phyloP scores from a whole-genome alignment of 2,329 filamentous ascomycete species.

The Trichophyton equinum region DNA sequence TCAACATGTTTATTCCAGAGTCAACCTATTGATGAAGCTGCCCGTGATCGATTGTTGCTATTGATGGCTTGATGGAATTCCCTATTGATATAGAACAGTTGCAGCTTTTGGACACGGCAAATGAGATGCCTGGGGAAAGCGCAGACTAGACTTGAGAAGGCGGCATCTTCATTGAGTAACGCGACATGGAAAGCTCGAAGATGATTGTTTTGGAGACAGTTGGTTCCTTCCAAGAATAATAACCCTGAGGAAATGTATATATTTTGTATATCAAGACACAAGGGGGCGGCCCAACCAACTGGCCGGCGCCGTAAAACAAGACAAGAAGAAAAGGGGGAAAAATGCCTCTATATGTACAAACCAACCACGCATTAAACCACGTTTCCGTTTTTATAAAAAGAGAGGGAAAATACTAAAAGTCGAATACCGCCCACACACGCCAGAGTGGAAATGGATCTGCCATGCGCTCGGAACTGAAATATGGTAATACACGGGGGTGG shows the following conservation, averaged over 20 bases:
- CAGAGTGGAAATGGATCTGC: conserved; percentile 31
- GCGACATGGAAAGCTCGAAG: background rate
- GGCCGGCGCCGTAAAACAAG: background rate
- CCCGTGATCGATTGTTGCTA: too few species aligned
- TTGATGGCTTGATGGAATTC: too few species aligned
- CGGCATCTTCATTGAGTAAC: background rate
- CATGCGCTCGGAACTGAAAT: conserved; percentile 27
- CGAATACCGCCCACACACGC: conserved; percentile 32
- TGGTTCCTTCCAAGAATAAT: background rate
- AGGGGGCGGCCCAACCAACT: background rate
- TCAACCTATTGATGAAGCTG: too few species aligned
- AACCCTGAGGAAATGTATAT: background rate
- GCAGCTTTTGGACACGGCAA: background rate
- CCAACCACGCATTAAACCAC: conserved; percentile 30
- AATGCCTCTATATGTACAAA: conserved; percentile 32
- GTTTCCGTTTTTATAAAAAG: conserved; percentile 20
- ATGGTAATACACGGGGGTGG: conserved; percentile 17
- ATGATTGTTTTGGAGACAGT: background rate
- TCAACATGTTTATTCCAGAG: background rate
- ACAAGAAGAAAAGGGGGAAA: conserved; percentile 7
- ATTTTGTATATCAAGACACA: background rate
- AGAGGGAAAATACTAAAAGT: conserved; percentile 18
- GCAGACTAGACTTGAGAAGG: background rate
- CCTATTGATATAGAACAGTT: too few species aligned
- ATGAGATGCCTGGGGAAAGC: background rate